Evolutionary conservation across 1,284 basidiomycete species (phyloP).

Genomic region (Neotropicomus parvogracilis): DNA sequence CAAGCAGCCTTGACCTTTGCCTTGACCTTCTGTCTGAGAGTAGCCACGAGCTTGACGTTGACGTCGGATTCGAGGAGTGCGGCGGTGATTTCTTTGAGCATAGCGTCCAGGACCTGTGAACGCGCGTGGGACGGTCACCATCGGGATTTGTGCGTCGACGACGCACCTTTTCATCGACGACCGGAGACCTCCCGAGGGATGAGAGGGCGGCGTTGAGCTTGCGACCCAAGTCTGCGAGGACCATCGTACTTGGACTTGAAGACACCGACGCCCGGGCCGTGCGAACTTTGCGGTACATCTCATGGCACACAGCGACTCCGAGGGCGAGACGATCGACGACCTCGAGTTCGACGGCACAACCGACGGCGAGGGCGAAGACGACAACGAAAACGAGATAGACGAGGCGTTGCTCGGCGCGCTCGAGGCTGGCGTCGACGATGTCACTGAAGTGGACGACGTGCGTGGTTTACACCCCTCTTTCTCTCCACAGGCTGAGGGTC

Average conservation of each 20-base stretch:
- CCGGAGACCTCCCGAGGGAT: constrained; percentile 80
- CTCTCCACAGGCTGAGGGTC: constrained; percentile 8
- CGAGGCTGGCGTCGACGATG: constrained; percentile 53
- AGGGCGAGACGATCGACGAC: constrained; percentile 58
- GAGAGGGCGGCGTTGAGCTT: constrained; percentile 93
- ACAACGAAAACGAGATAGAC: constrained; percentile 46
- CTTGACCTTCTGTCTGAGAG: constrained; percentile 87
- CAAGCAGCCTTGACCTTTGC: constrained; percentile 75
- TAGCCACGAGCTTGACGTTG: constrained; percentile 93
- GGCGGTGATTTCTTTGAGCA: constrained; percentile 92
- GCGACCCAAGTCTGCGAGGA: constrained; percentile 92
- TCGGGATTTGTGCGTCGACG: constrained; percentile 10
- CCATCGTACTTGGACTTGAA: too few species aligned
- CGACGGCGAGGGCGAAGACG: constrained; percentile 47
- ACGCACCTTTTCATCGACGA: constrained; percentile 85
- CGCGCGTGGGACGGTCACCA: constrained; percentile 40
- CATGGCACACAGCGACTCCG: constrained; percentile 62
- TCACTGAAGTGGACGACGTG: constrained; percentile 63
- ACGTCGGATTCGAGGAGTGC: constrained; percentile 97
- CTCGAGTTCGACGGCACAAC: constrained; percentile 47
- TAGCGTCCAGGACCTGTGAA: constrained; percentile 81
- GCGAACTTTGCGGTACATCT: too few species aligned
- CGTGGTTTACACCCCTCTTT: constrained; percentile 21
- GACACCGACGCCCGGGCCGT: too few species aligned
- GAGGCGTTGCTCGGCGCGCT: constrained; percentile 52